Evolutionary conservation across 179 eudicot genomes (phyloP).

Genomic region (Nepenthes alata): DNA sequence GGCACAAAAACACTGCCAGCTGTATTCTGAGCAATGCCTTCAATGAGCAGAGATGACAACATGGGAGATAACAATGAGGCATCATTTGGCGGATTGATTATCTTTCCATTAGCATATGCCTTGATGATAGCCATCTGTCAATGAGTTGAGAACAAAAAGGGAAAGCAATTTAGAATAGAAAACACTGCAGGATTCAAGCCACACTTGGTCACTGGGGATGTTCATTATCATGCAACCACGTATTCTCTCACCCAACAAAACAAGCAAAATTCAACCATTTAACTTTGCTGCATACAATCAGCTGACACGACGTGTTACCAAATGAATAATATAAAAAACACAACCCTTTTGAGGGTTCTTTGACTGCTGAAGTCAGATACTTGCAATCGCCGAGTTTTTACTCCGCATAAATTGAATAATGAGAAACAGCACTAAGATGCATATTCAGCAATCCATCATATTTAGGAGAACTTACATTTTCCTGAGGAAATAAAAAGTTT

Average conservation of each 20-base stretch:
- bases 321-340: too few relatives aligned
- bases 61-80: conserved; percentile 34
- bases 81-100: conserved; percentile 40
- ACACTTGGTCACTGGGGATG: not conserved
- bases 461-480: too few relatives aligned
- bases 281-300: too few relatives aligned
- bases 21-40: conserved; percentile 80
- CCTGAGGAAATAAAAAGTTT: too few relatives aligned
- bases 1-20: conserved; percentile 80
- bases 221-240: not conserved
- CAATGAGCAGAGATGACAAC: conserved; percentile 43
- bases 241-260: not conserved
- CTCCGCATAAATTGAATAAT: too few relatives aligned
- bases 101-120: conserved; percentile 53
- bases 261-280: not conserved
- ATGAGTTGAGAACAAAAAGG: not conserved
- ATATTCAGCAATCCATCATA: too few relatives aligned
- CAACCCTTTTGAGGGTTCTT: too few relatives aligned
- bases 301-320: not conserved
- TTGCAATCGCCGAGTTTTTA: too few relatives aligned
- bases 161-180: not conserved
- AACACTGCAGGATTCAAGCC: not conserved
- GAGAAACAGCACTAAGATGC: too few relatives aligned
- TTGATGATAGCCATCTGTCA: conserved; percentile 86
- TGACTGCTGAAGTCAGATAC: too few relatives aligned